Evolutionary conservation across 371 early-diverging fungal genomes (phyloP).

Genomic region (Entomophthora muscae): DNA sequence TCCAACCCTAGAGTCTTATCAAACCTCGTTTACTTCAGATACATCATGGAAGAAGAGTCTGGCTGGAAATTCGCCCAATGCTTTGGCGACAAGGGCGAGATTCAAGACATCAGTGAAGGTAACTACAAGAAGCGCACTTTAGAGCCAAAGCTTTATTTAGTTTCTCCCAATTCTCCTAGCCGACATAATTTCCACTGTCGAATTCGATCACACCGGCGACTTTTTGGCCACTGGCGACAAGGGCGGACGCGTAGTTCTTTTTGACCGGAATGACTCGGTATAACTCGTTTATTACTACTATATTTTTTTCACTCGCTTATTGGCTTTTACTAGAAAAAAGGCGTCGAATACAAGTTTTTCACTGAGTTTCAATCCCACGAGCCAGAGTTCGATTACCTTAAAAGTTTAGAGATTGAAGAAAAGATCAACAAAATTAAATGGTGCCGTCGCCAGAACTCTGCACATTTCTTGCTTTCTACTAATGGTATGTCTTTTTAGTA

Average conservation of each 20-base stretch:
- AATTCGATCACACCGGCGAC: conserved; percentile 93
- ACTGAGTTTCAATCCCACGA: conserved; percentile 99
- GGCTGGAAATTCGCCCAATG: conserved; percentile 95
- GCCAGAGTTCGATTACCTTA: conserved; percentile 98
- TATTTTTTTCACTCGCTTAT: background rate
- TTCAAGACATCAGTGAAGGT: conserved; percentile 96
- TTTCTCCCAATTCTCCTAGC: conserved; percentile 30
- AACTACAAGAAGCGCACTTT: conserved; percentile 12
- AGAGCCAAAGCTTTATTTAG: background rate
- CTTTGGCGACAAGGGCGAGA: conserved; percentile 97
- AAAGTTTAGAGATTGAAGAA: conserved; percentile 98
- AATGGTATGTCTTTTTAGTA: conserved; percentile 45
- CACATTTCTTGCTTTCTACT: conserved; percentile 91
- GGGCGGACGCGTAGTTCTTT: conserved; percentile 93
- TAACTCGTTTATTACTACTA: conserved; percentile 15
- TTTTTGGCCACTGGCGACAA: conserved; percentile 95
- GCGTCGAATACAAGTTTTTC: conserved; percentile 97
- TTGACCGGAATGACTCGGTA: conserved; percentile 91
- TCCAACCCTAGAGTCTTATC: background rate
- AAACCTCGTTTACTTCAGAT: background rate
- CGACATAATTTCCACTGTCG: conserved; percentile 95
- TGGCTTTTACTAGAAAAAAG: conserved; percentile 62
- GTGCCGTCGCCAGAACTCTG: conserved; percentile 84
- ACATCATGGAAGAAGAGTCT: conserved; percentile 28
- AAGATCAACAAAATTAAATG: conserved; percentile 98